A percentile compares a stretch with the other conserved stretches of the same genome.
phyloP scores from a whole-genome alignment of 169 alveolate genomes.

The Plasmodium fragile region DNA sequence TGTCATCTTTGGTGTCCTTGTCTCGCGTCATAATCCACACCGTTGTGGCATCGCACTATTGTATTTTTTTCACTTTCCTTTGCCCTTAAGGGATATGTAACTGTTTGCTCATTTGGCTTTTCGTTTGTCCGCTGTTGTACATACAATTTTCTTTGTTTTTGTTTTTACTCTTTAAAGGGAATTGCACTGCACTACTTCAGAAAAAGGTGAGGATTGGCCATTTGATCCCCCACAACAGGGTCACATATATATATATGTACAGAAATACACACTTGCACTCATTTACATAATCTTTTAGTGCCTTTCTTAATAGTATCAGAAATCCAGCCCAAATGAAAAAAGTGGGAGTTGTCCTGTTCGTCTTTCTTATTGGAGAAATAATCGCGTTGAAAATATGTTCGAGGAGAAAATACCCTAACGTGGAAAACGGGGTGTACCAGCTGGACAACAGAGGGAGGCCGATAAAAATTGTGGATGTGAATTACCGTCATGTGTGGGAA shows the following conservation, averaged over 20 bases:
- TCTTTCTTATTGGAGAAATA: slow-evolving; percentile 20
- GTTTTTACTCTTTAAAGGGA: background rate
- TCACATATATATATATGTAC: slow-evolving; percentile 11
- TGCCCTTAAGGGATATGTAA: background rate
- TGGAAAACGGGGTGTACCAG: slow-evolving; percentile 70
- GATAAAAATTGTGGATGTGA: slow-evolving; percentile 64
- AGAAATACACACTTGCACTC: background rate
- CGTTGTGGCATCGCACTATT: background rate
- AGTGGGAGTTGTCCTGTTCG: slow-evolving; percentile 10
- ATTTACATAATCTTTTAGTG: slow-evolving; percentile 7
- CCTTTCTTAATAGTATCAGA: slow-evolving; percentile 1
- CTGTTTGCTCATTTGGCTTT: background rate
- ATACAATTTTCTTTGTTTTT: background rate
- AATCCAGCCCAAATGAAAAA: slow-evolving; percentile 32
- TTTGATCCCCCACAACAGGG: background rate
- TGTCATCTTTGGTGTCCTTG: background rate
- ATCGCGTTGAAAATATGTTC: slow-evolving; percentile 2
- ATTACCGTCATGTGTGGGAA: slow-evolving; percentile 68
- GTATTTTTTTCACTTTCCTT: background rate
- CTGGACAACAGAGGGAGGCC: slow-evolving; percentile 71
- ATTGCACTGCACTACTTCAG: background rate
- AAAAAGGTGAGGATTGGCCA: background rate
- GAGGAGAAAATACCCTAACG: slow-evolving; percentile 62
- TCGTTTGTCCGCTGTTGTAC: background rate
- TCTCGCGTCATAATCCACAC: background rate